Evolutionary conservation across 768 basidiomycete species (phyloP).

Genomic region (Mycena indigotica): DNA sequence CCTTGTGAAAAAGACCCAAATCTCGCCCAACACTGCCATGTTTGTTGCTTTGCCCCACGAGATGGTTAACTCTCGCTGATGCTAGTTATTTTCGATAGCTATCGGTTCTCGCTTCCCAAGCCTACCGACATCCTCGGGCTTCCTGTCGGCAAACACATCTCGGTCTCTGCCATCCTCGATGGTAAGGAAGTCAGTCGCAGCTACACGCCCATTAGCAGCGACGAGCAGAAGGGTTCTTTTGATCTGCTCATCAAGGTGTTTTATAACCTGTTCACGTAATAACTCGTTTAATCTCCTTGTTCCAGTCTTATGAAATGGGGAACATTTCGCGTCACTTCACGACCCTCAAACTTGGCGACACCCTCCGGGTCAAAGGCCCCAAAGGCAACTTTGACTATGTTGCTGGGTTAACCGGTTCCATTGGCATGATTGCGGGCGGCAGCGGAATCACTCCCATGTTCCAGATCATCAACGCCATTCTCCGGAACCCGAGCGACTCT

Average conservation of each 20-base stretch:
- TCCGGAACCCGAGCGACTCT: conserved; percentile 84
- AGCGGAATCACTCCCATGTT: conserved; percentile 99
- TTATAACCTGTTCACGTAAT: conserved; percentile 8
- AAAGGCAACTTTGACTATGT: conserved; percentile 92
- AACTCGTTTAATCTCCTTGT: conserved; percentile 1
- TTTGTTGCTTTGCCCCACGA: conserved; percentile 32
- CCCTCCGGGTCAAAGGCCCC: conserved; percentile 89
- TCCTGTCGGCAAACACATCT: conserved; percentile 96
- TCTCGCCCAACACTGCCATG: conserved; percentile 97
- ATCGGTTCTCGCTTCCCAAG: conserved; percentile 86
- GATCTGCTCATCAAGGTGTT: conserved; percentile 94
- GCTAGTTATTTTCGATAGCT: conserved; percentile 51
- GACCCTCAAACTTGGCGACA: conserved; percentile 84
- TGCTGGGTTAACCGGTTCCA: conserved; percentile 67
- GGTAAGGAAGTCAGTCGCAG: conserved; percentile 89
- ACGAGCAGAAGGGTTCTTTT: conserved; percentile 91
- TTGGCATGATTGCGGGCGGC: conserved; percentile 98
- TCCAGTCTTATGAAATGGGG: conserved; percentile 91
- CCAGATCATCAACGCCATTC: conserved; percentile 92
- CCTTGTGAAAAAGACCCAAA: conserved; percentile 73
- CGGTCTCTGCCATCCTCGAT: conserved; percentile 84
- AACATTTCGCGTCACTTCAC: conserved; percentile 91
- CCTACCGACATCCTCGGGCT: conserved; percentile 82
- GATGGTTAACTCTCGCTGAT: neutral
- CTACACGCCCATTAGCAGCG: conserved; percentile 94